Conservation (phyloP, 495 filamentous ascomycete species). For the Elasticomyces elasticus region DNA sequence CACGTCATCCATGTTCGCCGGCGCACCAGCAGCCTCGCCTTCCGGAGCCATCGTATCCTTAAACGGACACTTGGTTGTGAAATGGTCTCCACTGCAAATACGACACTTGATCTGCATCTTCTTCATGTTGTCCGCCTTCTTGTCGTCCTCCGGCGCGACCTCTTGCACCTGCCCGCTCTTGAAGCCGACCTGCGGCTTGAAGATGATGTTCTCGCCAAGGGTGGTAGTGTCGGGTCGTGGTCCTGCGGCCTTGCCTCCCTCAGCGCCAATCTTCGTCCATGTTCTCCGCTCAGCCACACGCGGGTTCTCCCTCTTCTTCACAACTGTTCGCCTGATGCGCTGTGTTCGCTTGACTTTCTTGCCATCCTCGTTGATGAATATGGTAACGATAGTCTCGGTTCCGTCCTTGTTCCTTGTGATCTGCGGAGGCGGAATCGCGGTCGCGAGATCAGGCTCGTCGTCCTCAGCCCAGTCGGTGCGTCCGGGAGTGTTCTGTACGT, state of each 20-base stretch:
- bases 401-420: constrained; percentile 93
- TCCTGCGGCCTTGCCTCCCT: constrained; percentile 58
- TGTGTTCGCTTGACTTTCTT: constrained; percentile 95
- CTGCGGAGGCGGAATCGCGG: constrained; percentile 71
- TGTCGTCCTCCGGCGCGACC: constrained; percentile 49
- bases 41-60: constrained; percentile 73
- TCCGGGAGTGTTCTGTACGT: constrained; percentile 32
- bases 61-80: constrained; percentile 88
- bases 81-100: constrained; percentile 97
- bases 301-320: constrained; percentile 88
- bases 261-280: constrained; percentile 87
- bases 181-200: constrained; percentile 83
- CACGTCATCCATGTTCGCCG: constrained; percentile 41
- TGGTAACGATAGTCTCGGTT: constrained; percentile 87
- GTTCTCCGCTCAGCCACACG: constrained; percentile 85
- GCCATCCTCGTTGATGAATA: constrained; percentile 81
- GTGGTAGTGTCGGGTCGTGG: constrained; percentile 76
- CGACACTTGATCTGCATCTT: constrained; percentile 99
- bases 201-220: constrained; percentile 94
- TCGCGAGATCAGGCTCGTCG: constrained; percentile 75
- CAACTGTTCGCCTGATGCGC: constrained; percentile 78
- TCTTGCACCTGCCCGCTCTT: constrained; percentile 65
- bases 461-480: constrained; percentile 94
- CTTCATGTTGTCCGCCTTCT: constrained; percentile 75
- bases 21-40: constrained; percentile 48